A percentile compares a stretch with the other conserved stretches of the same genome.
These are phyloP conservation scores for Dryadomyces sulphureus DNA, from an alignment of 2,329 filamentous ascomycete species.

Conservation along the genomic window DNA sequence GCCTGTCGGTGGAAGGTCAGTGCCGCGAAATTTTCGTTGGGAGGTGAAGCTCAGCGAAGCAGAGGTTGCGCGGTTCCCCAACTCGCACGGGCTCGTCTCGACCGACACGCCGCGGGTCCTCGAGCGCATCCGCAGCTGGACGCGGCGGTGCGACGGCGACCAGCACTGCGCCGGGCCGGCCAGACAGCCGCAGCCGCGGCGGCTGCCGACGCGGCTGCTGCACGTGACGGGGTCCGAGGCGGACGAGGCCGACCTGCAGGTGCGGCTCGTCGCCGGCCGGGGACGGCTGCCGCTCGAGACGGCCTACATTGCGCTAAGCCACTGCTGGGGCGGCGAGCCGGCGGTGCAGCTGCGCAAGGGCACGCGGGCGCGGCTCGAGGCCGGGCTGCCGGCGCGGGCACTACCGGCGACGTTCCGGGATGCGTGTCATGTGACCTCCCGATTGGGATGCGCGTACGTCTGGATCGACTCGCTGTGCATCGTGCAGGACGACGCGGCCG, in stretches of 20 bases:
- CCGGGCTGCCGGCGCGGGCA: neutral
- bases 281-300: neutral
- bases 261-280: neutral
- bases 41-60: neutral
- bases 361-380: neutral
- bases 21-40: neutral
- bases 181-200: neutral
- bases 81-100: neutral
- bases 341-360: neutral
- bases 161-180: neutral
- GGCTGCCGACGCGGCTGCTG: neutral
- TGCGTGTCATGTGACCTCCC: neutral
- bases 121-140: neutral
- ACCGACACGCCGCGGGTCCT: neutral
- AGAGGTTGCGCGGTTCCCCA: neutral
- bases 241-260: neutral
- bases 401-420: neutral
- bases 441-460: neutral
- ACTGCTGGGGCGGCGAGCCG: conserved; percentile 1
- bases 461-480: conserved; percentile 3
- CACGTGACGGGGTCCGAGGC: neutral
- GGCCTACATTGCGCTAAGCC: neutral
- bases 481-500: neutral
- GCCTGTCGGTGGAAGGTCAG: neutral
- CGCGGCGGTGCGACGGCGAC: neutral